A percentile compares a stretch with the other conserved stretches of the same genome.
Evolutionary conservation across 139 green algal genomes (phyloP).

Genomic region (Raphidocelis subcapitata): DNA sequence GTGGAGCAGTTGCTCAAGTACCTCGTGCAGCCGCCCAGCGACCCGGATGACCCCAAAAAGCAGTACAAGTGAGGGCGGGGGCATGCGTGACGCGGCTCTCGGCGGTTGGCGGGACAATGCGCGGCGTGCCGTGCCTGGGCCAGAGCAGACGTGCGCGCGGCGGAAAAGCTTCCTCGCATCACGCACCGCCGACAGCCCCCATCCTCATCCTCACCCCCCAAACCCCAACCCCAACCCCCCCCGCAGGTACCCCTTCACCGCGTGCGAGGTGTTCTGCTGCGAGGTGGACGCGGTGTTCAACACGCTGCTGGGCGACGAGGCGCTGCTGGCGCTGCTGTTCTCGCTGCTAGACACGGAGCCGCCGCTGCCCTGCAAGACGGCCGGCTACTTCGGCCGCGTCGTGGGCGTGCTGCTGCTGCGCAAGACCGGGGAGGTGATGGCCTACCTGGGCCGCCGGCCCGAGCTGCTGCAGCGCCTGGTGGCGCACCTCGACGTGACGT

Average conservation of each 20-base stretch:
- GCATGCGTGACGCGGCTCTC: no score
- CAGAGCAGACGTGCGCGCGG: no score
- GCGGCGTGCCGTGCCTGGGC: no score
- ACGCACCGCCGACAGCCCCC: no score
- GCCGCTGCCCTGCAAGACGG: conserved; percentile 69
- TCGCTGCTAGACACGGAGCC: conserved; percentile 55
- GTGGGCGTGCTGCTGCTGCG: conserved; percentile 69
- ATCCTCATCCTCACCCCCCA: no score
- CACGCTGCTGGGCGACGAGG: conserved; percentile 73
- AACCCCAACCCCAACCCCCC: no score
- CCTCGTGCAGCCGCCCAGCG: conserved; percentile 57
- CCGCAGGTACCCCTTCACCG: conserved; percentile 82
- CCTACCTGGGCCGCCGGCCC: conserved; percentile 46
- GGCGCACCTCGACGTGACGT: conserved; percentile 72
- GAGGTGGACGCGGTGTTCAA: conserved; percentile 92
- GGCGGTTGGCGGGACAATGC: no score
- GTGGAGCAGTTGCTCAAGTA: conserved; percentile 83
- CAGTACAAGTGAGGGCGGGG: conserved; percentile 65
- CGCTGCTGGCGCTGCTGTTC: conserved; percentile 80
- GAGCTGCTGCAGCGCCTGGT: conserved; percentile 41
- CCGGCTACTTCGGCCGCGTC: conserved; percentile 91
- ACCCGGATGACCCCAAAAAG: conserved; percentile 69
- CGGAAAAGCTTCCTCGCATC: no score
- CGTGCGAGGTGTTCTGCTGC: conserved; percentile 95
- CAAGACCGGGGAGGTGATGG: conserved; percentile 58